These are phyloP conservation scores for Termitomyces sp. DNA, from an alignment of 768 basidiomycete genomes.

Conservation along the genomic window DNA sequence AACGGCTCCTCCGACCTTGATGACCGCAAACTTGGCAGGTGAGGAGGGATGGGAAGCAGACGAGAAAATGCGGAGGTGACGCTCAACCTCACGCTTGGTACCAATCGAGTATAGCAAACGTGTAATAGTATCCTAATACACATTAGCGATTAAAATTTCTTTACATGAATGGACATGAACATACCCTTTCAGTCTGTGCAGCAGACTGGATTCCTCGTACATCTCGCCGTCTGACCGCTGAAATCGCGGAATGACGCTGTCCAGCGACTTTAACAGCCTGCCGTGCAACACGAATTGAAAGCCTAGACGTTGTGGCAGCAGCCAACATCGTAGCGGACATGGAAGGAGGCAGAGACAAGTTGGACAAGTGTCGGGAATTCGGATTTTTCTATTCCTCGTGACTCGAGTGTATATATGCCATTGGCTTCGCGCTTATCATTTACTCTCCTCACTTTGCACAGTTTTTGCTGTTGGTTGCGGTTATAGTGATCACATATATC, in stretches of 20 bases:
- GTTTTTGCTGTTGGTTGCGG: slow-evolving; percentile 22
- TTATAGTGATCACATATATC: background rate
- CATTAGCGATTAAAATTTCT: background rate
- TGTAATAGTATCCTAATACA: slow-evolving; percentile 85
- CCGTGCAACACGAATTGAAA: slow-evolving; percentile 30
- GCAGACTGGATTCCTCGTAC: slow-evolving; percentile 50
- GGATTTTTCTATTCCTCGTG: slow-evolving; percentile 14
- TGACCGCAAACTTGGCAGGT: slow-evolving; percentile 93
- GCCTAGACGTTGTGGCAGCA: slow-evolving; percentile 26
- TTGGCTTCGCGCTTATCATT: slow-evolving; percentile 16
- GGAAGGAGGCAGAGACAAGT: slow-evolving; percentile 11
- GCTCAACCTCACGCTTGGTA: slow-evolving; percentile 94
- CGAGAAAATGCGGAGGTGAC: slow-evolving; percentile 97
- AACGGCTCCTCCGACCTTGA: slow-evolving; percentile 97
- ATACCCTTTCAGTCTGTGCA: slow-evolving; percentile 71
- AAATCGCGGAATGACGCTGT: slow-evolving; percentile 38
- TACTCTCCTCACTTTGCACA: slow-evolving; percentile 18
- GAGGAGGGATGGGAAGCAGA: slow-evolving; percentile 86
- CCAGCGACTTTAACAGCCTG: slow-evolving; percentile 45
- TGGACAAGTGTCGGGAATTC: slow-evolving; percentile 12
- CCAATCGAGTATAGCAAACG: slow-evolving; percentile 95
- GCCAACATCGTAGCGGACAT: slow-evolving; percentile 26
- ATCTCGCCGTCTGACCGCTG: slow-evolving; percentile 32
- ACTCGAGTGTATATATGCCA: slow-evolving; percentile 13
- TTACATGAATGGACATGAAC: slow-evolving; percentile 15